phyloP scores from a whole-genome alignment of 768 basidiomycete genomes.

The Russula olivacea region DNA sequence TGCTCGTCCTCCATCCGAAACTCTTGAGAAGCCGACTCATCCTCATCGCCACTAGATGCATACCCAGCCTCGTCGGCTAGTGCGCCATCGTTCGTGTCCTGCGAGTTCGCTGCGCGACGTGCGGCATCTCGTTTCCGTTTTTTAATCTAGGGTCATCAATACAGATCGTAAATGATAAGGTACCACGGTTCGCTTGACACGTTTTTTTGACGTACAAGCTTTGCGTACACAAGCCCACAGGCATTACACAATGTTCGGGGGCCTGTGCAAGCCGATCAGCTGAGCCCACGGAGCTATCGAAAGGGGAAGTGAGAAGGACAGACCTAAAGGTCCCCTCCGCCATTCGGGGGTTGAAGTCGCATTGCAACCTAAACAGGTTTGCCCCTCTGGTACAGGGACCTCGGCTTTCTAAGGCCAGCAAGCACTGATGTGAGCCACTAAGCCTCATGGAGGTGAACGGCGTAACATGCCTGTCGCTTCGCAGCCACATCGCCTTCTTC shows the following conservation, averaged over 20 bases:
- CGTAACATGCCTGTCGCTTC: slow-evolving; percentile 29
- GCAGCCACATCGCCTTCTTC: slow-evolving; percentile 29
- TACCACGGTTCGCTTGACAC: slow-evolving; percentile 1
- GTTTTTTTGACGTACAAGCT: slow-evolving; percentile 47
- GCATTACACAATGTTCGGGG: slow-evolving; percentile 82
- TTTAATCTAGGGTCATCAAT: slow-evolving; percentile 23
- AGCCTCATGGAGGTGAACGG: slow-evolving; percentile 10
- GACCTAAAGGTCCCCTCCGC: slow-evolving; percentile 78
- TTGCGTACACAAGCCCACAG: slow-evolving; percentile 82
- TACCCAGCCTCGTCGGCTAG: slow-evolving; percentile 16
- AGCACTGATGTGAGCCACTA: slow-evolving; percentile 12
- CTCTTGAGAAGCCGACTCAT: slow-evolving; percentile 26
- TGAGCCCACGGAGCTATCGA: slow-evolving; percentile 11
- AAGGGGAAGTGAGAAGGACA: slow-evolving; percentile 25
- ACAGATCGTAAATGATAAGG: slow-evolving; percentile 9
- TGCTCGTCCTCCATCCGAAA: slow-evolving; percentile 24
- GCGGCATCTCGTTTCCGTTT: slow-evolving; percentile 26
- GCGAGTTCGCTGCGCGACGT: slow-evolving; percentile 17
- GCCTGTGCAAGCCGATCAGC: slow-evolving; percentile 39
- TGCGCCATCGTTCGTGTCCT: slow-evolving; percentile 13
- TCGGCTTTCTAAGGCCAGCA: slow-evolving; percentile 34
- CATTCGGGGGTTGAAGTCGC: slow-evolving; percentile 87
- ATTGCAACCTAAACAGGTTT: slow-evolving; percentile 74
- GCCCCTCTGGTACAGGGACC: slow-evolving; percentile 49
- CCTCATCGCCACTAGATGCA: slow-evolving; percentile 25